These are phyloP conservation scores for Yamadazyma triangularis DNA, from an alignment of 1,139 yeast genomes.

Conservation along the genomic window DNA sequence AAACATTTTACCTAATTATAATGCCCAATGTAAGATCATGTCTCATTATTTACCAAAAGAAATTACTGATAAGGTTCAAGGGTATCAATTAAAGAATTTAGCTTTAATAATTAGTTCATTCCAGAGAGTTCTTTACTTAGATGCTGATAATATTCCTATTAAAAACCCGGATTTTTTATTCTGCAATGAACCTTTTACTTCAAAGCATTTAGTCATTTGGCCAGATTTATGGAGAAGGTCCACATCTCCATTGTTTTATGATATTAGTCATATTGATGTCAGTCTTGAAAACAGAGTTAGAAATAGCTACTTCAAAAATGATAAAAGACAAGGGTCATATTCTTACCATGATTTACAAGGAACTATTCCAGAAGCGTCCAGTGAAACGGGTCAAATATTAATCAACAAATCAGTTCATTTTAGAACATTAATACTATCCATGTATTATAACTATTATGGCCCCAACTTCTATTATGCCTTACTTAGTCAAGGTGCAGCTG, in stretches of 20 bases:
- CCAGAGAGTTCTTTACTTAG: constrained; percentile 29
- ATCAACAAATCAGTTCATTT: constrained; percentile 49
- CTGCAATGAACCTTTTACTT: constrained; percentile 25
- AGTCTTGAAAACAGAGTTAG: constrained; percentile 17
- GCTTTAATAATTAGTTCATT: constrained; percentile 33
- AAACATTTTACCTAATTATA: constrained; percentile 23
- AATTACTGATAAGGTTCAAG: constrained; percentile 16
- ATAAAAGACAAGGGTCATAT: constrained; percentile 19
- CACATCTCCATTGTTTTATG: constrained; percentile 31
- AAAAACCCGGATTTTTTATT: constrained; percentile 31
- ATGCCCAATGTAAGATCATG: constrained; percentile 30
- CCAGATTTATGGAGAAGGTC: constrained; percentile 40
- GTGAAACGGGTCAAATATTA: constrained; percentile 58
- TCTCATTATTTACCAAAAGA: constrained; percentile 24
- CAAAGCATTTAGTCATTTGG: constrained; percentile 29
- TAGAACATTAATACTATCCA: constrained; percentile 44
- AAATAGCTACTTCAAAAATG: constrained; percentile 25
- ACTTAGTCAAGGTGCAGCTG: constrained; percentile 35
- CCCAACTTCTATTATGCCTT: constrained; percentile 35
- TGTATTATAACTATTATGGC: constrained; percentile 49
- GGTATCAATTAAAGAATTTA: constrained; percentile 30
- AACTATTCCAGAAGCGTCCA: constrained; percentile 54
- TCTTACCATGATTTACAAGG: constrained; percentile 50
- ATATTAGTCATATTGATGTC: constrained; percentile 23
- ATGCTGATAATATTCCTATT: constrained; percentile 33